Base-by-base conservation (phyloP, 148 eudicot genomes). In the Silene uniflora region DNA sequence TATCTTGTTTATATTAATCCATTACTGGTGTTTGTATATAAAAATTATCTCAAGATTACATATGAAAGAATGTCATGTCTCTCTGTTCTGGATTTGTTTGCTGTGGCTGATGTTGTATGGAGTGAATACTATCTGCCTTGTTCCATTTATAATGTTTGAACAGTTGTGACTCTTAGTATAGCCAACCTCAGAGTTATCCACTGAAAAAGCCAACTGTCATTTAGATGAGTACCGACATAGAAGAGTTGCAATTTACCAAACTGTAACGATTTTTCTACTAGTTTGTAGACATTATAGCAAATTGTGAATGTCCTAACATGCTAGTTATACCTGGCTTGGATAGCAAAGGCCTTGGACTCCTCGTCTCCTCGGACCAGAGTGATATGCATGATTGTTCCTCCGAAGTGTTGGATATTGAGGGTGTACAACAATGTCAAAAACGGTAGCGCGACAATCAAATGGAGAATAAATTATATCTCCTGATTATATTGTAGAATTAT, bases 311-410 rank as follows among this genome's bases (percentile, higher is more conserved):
- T 8, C 22, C 54, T 32, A 25, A 62, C 7, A 46, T n/a, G 56
- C 21, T 29, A 29, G 32, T 29, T 29, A 29, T 17, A 39, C 47
- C 21, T 10, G 4, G 18, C 59, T 22, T 39, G 17, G 46, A 68
- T n/a, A 52, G 21, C 49, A 46, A 52, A 52, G 73, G 59, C 76
- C 77, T 82, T 69, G 79, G 27, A 58, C n/a, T n/a, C n/a, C n/a
- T n/a, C n/a, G n/a, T n/a, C 71, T 80, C 62, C 76, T 75, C 82
- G 82, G 75, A 47, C 71, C 58, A 24, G 82, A 44, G 54, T 55
- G 69, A 64, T 42, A 71, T 39, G 69, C 70, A n/a, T 75, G 81
- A 60, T 66, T 74, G 35, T 65, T 73, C 23, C 14, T 62, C 73
- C n/a, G n/a, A n/a, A n/a, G n/a, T n/a, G n/a, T n/a, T n/a, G n/a